These are phyloP conservation scores for Blastobotrys mokoenaii DNA, from an alignment of 805 yeast genomes.

Conservation along the genomic window DNA sequence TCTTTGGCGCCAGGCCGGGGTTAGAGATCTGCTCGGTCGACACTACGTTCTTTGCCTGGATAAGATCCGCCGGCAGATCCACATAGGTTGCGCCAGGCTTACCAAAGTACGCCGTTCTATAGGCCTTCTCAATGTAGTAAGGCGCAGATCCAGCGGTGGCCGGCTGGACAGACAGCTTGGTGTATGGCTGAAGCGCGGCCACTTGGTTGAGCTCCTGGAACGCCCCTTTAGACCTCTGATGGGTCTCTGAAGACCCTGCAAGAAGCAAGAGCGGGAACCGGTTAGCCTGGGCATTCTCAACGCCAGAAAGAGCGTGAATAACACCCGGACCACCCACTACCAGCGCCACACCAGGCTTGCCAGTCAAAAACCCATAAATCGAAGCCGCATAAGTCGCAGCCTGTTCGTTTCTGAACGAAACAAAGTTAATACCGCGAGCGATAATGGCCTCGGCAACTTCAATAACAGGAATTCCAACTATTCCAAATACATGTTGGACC, in stretches of 20 bases:
- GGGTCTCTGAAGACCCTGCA: conserved; percentile 52
- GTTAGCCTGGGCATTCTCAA: conserved; percentile 53
- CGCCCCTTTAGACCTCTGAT: conserved; percentile 48
- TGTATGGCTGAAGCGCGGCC: conserved; percentile 37
- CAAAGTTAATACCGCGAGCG: conserved; percentile 43
- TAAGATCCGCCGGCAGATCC: conserved; percentile 57
- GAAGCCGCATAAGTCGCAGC: conserved; percentile 73
- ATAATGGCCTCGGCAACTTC: conserved; percentile 60
- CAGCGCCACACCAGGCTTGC: conserved; percentile 55
- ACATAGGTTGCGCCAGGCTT: conserved; percentile 55
- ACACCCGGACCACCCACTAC: conserved; percentile 76
- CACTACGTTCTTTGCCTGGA: conserved; percentile 29
- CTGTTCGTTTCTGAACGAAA: conserved; percentile 63
- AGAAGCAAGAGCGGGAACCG: conserved; percentile 58
- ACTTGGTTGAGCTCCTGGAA: conserved; percentile 68
- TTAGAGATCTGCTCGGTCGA: conserved; percentile 5
- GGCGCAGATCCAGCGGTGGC: conserved; percentile 31
- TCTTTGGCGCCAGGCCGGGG: conserved; percentile 31
- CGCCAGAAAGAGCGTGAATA: conserved; percentile 58
- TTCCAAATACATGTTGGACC: conserved; percentile 52
- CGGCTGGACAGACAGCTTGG: conserved; percentile 46
- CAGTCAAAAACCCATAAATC: conserved; percentile 57
- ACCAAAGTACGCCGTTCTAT: conserved; percentile 38
- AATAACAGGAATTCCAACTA: conserved; percentile 70
- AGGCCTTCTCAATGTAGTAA: conserved; percentile 37